These are phyloP conservation scores for Wickerhamiella domercqiae DNA, from an alignment of 805 yeast species.

Conservation along the genomic window DNA sequence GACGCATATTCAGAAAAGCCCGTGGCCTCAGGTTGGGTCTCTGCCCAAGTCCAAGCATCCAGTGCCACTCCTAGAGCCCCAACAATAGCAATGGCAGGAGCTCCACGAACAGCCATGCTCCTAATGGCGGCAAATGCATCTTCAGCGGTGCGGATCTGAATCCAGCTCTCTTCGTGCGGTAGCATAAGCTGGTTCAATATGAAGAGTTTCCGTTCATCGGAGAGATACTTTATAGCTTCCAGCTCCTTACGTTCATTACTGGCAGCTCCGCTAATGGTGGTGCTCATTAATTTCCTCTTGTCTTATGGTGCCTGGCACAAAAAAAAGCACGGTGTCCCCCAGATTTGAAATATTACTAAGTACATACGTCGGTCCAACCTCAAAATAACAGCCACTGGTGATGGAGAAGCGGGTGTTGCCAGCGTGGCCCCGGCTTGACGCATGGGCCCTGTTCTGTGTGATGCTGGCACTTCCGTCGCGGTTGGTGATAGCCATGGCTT, in stretches of 20 bases:
- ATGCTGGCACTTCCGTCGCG: background rate
- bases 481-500: background rate
- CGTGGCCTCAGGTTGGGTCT: constrained; percentile 15
- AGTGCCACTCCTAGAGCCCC: constrained; percentile 72
- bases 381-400: too few species aligned
- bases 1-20: constrained; percentile 16
- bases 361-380: too few species aligned
- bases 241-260: too few species aligned
- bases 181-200: constrained; percentile 70
- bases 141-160: constrained; percentile 44
- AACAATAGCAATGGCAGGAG: constrained; percentile 95
- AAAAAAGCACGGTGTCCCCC: too few species aligned
- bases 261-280: too few species aligned
- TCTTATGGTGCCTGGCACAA: too few species aligned
- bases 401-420: constrained; percentile 10
- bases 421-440: constrained; percentile 18
- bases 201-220: constrained; percentile 30
- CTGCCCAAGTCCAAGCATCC: constrained; percentile 34
- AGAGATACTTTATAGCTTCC: constrained; percentile 56
- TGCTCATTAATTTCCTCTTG: too few species aligned
- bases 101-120: constrained; percentile 91
- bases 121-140: constrained; percentile 76
- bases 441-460: constrained; percentile 18
- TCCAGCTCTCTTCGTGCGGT: constrained; percentile 64
- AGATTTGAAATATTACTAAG: too few species aligned